Evolutionary conservation across 352 stramenopile species (phyloP).

Genomic region (Phytophthora hibernalis): DNA sequence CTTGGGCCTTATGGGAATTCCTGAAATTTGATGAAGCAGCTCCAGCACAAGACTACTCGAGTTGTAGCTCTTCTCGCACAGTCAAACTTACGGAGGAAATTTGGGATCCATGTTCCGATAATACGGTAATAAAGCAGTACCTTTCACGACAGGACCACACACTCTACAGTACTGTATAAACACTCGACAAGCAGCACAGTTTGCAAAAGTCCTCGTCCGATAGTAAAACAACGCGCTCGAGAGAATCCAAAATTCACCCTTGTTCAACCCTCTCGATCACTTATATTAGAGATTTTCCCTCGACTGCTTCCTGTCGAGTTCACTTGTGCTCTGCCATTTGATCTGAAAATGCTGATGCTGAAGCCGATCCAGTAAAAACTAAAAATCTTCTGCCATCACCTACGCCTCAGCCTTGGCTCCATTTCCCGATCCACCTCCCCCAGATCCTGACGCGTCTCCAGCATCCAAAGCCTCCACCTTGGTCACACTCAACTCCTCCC

Average conservation of each 20-base stretch:
- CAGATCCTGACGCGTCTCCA: conserved; percentile 20
- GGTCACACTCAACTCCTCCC: conserved; percentile 79
- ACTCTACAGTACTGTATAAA: no score
- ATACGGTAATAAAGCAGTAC: no score
- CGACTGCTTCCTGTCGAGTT: background rate
- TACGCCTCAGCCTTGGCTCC: conserved; percentile 25
- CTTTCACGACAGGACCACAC: no score
- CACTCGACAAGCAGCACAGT: no score
- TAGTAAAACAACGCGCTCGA: no score
- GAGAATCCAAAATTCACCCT: background rate
- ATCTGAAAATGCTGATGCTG: background rate
- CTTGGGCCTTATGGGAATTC: no score
- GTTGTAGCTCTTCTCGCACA: no score
- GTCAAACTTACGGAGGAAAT: no score
- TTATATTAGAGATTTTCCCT: background rate
- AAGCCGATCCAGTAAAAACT: background rate
- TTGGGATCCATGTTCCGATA: no score
- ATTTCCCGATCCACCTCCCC: conserved; percentile 14
- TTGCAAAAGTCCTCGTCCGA: no score
- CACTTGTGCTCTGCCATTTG: background rate
- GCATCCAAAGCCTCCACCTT: conserved; percentile 60
- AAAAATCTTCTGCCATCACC: background rate
- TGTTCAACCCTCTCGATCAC: background rate
- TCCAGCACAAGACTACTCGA: no score
- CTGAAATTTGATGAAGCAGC: no score